Evolutionary conservation across 1,139 yeast genomes (phyloP).

Genomic region (Zygosaccharomyces sapae): DNA sequence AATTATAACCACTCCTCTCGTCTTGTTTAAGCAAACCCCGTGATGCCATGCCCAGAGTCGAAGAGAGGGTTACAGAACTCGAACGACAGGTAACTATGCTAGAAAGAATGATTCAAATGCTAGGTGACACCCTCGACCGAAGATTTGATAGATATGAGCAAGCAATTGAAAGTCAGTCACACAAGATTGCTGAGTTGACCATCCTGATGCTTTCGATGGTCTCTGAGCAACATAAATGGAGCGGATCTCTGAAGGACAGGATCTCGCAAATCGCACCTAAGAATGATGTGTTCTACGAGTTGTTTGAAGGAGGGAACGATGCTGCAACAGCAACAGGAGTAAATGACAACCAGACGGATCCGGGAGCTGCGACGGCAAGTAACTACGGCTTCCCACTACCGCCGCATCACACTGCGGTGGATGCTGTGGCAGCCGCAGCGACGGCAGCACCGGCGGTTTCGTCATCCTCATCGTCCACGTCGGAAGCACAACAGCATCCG

Average conservation of each 20-base stretch:
- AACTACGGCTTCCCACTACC: too few relatives aligned
- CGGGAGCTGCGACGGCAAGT: too few relatives aligned
- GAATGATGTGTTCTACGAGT: slow-evolving; percentile 1
- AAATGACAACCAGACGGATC: too few relatives aligned
- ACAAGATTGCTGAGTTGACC: slow-evolving; percentile 31
- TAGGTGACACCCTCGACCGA: slow-evolving; percentile 32
- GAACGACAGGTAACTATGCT: slow-evolving; percentile 32
- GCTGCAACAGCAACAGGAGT: too few relatives aligned
- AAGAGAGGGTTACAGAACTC: slow-evolving; percentile 25
- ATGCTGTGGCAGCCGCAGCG: slow-evolving; percentile 1
- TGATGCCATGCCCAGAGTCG: slow-evolving; percentile 8
- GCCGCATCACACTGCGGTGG: too few relatives aligned
- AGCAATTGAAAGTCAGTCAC: slow-evolving; percentile 32
- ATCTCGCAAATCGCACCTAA: slow-evolving; percentile 2
- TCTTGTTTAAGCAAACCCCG: not conserved
- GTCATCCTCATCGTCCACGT: slow-evolving; percentile 5
- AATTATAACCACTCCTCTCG: not conserved
- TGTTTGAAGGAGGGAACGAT: not conserved
- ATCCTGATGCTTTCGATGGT: slow-evolving; percentile 27
- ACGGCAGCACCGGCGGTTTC: slow-evolving; percentile 1
- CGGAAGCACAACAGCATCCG: slow-evolving; percentile 14
- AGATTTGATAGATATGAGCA: slow-evolving; percentile 34
- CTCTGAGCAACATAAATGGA: slow-evolving; percentile 26
- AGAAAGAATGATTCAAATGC: slow-evolving; percentile 32
- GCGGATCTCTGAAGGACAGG: slow-evolving; percentile 2